A percentile compares a stretch with the other conserved stretches of the same genome.
phyloP scores from a whole-genome alignment of 2,329 filamentous ascomycete species.

The Nannizziopsis barbatae region DNA sequence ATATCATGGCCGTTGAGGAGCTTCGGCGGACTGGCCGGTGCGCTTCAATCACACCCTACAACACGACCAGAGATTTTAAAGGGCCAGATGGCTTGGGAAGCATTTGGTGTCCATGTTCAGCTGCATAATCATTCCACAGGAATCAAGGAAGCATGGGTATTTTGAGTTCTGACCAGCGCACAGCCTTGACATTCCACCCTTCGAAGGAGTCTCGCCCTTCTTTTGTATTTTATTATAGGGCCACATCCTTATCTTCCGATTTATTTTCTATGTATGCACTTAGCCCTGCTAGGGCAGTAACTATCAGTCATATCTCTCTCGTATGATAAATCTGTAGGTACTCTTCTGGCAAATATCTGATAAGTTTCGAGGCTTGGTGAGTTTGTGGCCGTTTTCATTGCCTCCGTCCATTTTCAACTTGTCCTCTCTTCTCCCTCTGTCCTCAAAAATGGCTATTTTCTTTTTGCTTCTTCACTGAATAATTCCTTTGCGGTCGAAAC shows the following conservation, averaged over 20 bases:
- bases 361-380: neutral
- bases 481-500: neutral
- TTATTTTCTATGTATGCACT: neutral
- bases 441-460: too few species aligned
- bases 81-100: too few species aligned
- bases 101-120: too few species aligned
- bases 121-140: too few species aligned
- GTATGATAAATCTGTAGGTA: too few species aligned
- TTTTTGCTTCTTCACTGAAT: neutral
- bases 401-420: neutral
- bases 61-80: too few species aligned
- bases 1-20: neutral
- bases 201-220: neutral
- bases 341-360: too few species aligned
- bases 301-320: too few species aligned
- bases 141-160: neutral
- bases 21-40: neutral
- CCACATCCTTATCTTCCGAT: neutral
- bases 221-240: too few species aligned
- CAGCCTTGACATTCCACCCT: neutral
- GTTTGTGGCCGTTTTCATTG: neutral
- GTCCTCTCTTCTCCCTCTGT: neutral
- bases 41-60: neutral
- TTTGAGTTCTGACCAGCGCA: slow-evolving; percentile 1
- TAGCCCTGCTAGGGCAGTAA: too few species aligned